These are phyloP conservation scores for Malassezia japonica DNA, from an alignment of 1,284 basidiomycete species.

Conservation along the genomic window DNA sequence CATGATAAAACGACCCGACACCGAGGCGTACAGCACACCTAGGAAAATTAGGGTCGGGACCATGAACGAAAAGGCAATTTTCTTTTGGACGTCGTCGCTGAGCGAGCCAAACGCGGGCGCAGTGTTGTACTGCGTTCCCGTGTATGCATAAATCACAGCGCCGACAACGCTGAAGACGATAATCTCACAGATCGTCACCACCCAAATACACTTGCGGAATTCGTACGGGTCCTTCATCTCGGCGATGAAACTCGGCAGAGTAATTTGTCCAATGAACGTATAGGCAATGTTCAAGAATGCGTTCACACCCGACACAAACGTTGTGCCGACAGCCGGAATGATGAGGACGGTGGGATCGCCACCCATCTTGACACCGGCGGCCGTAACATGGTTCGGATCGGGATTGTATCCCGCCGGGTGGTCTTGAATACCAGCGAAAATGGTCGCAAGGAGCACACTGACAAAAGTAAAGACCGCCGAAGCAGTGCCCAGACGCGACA, in stretches of 20 bases:
- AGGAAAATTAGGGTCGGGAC: constrained; percentile 1
- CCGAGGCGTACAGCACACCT: neutral
- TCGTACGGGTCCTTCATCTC: neutral
- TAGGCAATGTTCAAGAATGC: constrained; percentile 1
- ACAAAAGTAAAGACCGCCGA: neutral
- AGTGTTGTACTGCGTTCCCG: neutral
- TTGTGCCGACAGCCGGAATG: neutral
- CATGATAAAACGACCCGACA: neutral
- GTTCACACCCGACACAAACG: neutral
- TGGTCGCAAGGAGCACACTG: neutral
- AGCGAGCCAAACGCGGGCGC: neutral
- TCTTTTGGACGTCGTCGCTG: neutral
- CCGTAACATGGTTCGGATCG: neutral
- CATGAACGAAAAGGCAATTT: constrained; percentile 2
- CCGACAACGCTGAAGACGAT: neutral
- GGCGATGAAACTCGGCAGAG: neutral
- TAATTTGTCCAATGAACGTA: constrained; percentile 1
- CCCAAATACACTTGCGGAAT: constrained; percentile 3
- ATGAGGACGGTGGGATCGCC: neutral
- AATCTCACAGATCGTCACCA: neutral
- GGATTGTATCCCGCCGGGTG: neutral
- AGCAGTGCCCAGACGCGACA: neutral
- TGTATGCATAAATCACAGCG: neutral
- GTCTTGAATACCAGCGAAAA: neutral
- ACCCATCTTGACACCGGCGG: neutral